A percentile compares a stretch with the other conserved stretches of the same genome.
Conservation (phyloP, 1,284 basidiomycete species). For the Chalciporus sp. region DNA sequence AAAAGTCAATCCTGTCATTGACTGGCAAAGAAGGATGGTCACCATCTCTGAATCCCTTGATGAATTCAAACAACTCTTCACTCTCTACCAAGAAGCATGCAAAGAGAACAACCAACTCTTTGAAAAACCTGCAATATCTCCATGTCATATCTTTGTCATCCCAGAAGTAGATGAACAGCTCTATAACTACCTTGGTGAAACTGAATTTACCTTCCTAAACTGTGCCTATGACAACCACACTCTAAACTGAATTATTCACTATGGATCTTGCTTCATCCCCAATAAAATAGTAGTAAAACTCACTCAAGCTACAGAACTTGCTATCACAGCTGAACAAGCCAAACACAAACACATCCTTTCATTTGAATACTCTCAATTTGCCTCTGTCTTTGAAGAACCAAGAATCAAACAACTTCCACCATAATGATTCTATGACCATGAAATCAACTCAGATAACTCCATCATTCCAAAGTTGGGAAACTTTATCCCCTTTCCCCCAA, state of each 20-base stretch:
- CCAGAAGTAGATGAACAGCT: neutral
- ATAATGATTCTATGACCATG: neutral
- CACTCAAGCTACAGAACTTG: neutral
- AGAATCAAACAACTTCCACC: neutral
- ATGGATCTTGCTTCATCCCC: neutral
- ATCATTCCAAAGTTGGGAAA: neutral
- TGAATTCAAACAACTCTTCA: neutral
- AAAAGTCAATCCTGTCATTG: neutral
- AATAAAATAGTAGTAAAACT: neutral
- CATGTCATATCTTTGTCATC: neutral
- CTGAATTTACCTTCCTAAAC: neutral
- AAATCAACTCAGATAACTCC: neutral
- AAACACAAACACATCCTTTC: neutral
- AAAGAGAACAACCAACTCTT: neutral
- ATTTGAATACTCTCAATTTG: neutral
- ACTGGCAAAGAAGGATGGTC: neutral
- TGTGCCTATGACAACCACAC: neutral
- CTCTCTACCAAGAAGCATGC: neutral
- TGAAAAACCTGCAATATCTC: neutral
- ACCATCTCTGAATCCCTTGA: neutral
- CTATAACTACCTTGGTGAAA: neutral
- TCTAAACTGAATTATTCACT: neutral
- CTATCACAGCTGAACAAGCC: neutral
- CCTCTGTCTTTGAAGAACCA: neutral
- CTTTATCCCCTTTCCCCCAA: neutral